Evolutionary conservation across 352 stramenopile genomes (phyloP).

Genomic region (Albugo laibachii): DNA sequence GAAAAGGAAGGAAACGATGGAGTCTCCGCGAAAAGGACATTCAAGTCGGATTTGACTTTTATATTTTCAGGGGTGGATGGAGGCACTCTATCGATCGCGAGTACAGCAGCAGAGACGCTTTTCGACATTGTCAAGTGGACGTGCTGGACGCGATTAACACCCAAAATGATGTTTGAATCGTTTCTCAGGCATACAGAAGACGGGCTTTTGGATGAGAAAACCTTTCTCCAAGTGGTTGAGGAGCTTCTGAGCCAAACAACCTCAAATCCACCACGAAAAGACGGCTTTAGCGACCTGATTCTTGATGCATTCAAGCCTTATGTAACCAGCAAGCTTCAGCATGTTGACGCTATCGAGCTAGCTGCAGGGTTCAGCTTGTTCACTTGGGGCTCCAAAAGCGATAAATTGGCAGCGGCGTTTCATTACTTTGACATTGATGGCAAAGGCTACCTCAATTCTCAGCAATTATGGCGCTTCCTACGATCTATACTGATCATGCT

Average conservation of each 20-base stretch:
- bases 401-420: slow-evolving; percentile 66
- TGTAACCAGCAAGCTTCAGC: slow-evolving; percentile 31
- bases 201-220: slow-evolving; percentile 62
- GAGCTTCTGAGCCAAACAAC: slow-evolving; percentile 18
- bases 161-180: slow-evolving; percentile 52
- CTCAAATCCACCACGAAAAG: slow-evolving; percentile 44
- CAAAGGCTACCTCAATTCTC: slow-evolving; percentile 52
- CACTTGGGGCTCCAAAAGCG: slow-evolving; percentile 65
- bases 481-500: slow-evolving; percentile 57
- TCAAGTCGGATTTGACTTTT: slow-evolving; percentile 24
- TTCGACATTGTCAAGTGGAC: slow-evolving; percentile 12
- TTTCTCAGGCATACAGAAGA: slow-evolving; percentile 74
- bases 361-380: slow-evolving; percentile 67
- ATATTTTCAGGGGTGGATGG: slow-evolving; percentile 45
- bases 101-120: slow-evolving; percentile 45
- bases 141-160: not conserved
- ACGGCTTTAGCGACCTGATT: slow-evolving; percentile 59
- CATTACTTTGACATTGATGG: slow-evolving; percentile 73
- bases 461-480: slow-evolving; percentile 73
- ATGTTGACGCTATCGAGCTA: slow-evolving; percentile 68
- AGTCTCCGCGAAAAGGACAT: not conserved
- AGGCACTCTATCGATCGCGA: slow-evolving; percentile 34
- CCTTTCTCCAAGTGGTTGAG: slow-evolving; percentile 59
- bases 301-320: slow-evolving; percentile 56
- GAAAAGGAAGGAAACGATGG: not conserved